Base-by-base conservation (phyloP, 1,284 basidiomycete species). In the Tetrapyrgos nigripes region DNA sequence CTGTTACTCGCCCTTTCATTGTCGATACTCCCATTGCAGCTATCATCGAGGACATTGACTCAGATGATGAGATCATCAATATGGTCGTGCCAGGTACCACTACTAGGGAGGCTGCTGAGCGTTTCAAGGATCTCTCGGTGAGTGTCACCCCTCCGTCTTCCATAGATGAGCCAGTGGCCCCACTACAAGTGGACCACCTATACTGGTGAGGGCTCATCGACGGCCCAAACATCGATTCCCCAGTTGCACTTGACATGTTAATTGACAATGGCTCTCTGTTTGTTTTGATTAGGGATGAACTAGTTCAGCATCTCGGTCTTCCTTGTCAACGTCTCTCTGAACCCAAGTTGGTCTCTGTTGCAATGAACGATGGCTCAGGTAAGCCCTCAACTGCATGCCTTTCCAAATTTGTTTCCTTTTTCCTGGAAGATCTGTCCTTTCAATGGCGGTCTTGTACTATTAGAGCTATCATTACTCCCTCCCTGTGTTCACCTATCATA, bases 201-300 rank as follows among this genome's bases (percentile, higher is more conserved):
- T 9, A 11, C 3, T 54, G 53, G 53, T 17, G 47, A n/a, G 24
- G 10, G 4, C 5, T 9, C 4, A 4, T 54, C 8, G 33, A 13
- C 28, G 31, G 53, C 8, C 28, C 53, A 2, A 26, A 11, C 2
- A 13, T 40, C 10, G 6, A 9, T 52, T 45, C 4, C 21, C 24
- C 19, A 3, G 44, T 56, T 21, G 14, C 46, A 2, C 31, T 65
- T 5, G 35, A 43, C 23, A 29, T 62, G 2, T 35, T 70, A 14
- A 24, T 68, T 21, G 67, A 68, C 48, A 58, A 68, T 26, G 46
- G 61, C 3, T 70, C 67, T 1, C 37, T 64, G 29, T 9, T 67
- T 4, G 57, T 65, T 29, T 23, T 54, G 58, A 23, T 48, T 46
- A 3, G 57, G 66, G 3, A 60, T 70, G 1, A 69, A 68, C 27